Conservation (phyloP, 2,329 filamentous ascomycete species). For the Fusarium beomiforme region DNA sequence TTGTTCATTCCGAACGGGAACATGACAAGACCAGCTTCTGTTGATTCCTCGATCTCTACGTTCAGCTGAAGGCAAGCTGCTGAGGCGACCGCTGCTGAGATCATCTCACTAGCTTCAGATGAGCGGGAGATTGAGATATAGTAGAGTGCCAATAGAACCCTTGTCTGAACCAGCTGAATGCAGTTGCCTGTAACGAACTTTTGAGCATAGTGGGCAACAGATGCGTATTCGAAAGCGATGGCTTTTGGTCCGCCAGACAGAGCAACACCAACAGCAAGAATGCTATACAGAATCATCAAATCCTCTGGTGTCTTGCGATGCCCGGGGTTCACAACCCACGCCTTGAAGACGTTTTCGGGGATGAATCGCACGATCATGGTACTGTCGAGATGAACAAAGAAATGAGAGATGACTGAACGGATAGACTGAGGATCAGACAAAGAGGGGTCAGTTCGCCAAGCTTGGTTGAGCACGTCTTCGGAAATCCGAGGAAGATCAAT, state of each 20-base stretch:
- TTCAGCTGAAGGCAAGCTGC: slow-evolving; percentile 71
- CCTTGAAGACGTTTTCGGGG: slow-evolving; percentile 52
- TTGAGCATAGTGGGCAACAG: slow-evolving; percentile 67
- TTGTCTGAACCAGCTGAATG: slow-evolving; percentile 73
- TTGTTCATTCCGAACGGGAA: slow-evolving; percentile 68
- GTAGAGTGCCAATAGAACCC: slow-evolving; percentile 73
- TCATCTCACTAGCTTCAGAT: slow-evolving; percentile 70
- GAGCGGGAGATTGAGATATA: slow-evolving; percentile 70
- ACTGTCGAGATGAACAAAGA: slow-evolving; percentile 55
- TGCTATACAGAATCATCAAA: slow-evolving; percentile 58
- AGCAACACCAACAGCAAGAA: slow-evolving; percentile 52
- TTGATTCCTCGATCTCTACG: slow-evolving; percentile 64
- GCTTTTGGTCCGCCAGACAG: slow-evolving; percentile 51
- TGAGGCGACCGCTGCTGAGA: slow-evolving; percentile 68
- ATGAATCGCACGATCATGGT: slow-evolving; percentile 55
- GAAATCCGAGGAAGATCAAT: slow-evolving; percentile 59
- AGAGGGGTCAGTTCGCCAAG: slow-evolving; percentile 63
- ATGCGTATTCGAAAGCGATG: slow-evolving; percentile 54
- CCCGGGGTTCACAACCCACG: slow-evolving; percentile 50
- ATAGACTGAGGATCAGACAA: slow-evolving; percentile 55
- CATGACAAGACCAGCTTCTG: slow-evolving; percentile 50
- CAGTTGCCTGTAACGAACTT: slow-evolving; percentile 43
- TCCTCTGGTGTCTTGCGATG: slow-evolving; percentile 54
- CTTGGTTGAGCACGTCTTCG: slow-evolving; percentile 58
- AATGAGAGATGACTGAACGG: slow-evolving; percentile 52